Evolutionary conservation across 2,329 filamentous ascomycete species (phyloP).

Genomic region (Metarhizium humberi): DNA sequence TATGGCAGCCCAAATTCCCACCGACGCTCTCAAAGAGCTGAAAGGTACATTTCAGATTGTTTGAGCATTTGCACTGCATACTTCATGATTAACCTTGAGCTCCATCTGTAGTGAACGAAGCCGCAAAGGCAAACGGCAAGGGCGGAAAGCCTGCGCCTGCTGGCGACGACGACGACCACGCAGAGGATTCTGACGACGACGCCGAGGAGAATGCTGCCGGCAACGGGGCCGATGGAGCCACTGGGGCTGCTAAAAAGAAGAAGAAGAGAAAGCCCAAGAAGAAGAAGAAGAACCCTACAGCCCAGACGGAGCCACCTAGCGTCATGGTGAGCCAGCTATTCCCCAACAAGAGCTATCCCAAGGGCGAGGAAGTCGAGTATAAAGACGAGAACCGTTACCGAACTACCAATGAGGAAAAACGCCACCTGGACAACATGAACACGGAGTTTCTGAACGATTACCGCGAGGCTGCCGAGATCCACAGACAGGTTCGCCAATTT

Average conservation of each 20-base stretch:
- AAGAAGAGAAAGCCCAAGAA: conserved; percentile 81
- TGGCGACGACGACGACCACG: conserved; percentile 30
- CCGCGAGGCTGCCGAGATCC: conserved; percentile 77
- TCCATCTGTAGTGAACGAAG: conserved; percentile 26
- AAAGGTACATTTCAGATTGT: conserved; percentile 20
- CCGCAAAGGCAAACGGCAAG: conserved; percentile 29
- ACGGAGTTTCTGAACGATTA: conserved; percentile 74
- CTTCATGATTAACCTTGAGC: background rate
- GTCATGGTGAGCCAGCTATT: conserved; percentile 65
- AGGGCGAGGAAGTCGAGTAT: conserved; percentile 72
- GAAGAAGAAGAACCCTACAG: conserved; percentile 67
- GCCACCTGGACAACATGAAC: conserved; percentile 72
- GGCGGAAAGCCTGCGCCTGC: conserved; percentile 28
- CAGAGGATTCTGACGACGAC: conserved; percentile 44
- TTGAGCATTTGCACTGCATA: background rate
- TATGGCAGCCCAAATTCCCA: conserved; percentile 34
- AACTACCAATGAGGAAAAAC: conserved; percentile 76
- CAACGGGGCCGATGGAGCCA: conserved; percentile 25
- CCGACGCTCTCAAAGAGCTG: conserved; percentile 34
- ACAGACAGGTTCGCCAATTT: conserved; percentile 78
- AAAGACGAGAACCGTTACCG: conserved; percentile 65
- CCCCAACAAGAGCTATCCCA: conserved; percentile 61
- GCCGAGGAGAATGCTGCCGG: conserved; percentile 33
- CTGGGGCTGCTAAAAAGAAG: conserved; percentile 30
- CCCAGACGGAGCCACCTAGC: conserved; percentile 65